Conservation (phyloP, 1,284 basidiomycete species). For the Schizophyllum commune region DNA sequence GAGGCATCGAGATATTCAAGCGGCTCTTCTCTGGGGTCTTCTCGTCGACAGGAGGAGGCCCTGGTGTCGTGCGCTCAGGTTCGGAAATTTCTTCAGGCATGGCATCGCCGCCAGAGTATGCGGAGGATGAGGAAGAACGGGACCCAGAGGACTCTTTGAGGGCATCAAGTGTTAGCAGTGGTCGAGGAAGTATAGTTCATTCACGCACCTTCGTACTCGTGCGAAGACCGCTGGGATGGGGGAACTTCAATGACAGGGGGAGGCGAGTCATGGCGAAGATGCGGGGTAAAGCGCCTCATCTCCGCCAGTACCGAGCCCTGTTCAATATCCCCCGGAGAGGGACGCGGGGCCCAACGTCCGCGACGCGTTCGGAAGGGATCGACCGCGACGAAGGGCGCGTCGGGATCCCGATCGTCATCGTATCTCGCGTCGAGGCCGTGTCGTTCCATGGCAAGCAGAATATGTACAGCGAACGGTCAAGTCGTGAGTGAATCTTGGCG, state of each 20-base stretch:
- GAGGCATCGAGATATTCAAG: not conserved
- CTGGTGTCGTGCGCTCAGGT: not conserved
- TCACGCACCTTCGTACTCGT: not conserved
- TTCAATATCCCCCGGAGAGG: not conserved
- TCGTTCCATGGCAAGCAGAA: not conserved
- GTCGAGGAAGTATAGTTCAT: not conserved
- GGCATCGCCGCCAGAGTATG: not conserved
- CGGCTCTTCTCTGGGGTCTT: not conserved
- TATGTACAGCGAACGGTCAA: not conserved
- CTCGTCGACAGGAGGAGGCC: not conserved
- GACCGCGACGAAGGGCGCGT: not conserved
- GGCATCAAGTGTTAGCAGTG: not conserved
- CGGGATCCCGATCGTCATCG: not conserved
- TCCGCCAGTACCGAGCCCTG: not conserved
- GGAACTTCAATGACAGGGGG: not conserved
- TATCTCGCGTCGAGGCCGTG: not conserved
- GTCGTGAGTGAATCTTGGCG: not conserved
- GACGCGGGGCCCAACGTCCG: not conserved
- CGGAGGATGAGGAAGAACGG: not conserved
- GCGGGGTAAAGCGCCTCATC: not conserved
- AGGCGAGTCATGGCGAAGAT: not conserved
- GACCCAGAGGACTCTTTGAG: not conserved
- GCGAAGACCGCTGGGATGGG: not conserved
- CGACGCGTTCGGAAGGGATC: not conserved
- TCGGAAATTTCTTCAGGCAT: not conserved